These are phyloP conservation scores for Melastoma candidum DNA, from an alignment of 441 rosid genomes.

Conservation along the genomic window DNA sequence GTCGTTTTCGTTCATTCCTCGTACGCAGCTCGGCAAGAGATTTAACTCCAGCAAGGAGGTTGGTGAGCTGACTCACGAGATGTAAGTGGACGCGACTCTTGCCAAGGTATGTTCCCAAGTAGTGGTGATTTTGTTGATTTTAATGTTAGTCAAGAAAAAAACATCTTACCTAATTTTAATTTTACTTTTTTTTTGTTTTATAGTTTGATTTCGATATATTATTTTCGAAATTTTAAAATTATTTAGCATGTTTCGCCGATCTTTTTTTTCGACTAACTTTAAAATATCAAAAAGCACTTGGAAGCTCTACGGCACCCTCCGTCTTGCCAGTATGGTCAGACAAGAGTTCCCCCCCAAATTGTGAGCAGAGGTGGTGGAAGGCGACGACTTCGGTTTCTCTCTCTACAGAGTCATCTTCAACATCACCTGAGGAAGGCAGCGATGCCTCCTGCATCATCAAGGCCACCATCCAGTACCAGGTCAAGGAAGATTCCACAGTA, in stretches of 20 bases:
- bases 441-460: constrained; percentile 13
- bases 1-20: no score
- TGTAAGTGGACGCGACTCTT: constrained; percentile 11
- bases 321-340: constrained; percentile 8
- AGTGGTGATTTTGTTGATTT: no score
- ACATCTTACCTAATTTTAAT: no score
- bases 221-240: no score
- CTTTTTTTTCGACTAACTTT: no score
- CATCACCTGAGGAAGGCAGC: constrained; percentile 10
- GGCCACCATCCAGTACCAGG: constrained; percentile 12
- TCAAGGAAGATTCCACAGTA: constrained; percentile 11
- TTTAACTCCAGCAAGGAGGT: no score
- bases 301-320: constrained; percentile 14
- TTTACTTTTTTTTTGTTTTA: no score
- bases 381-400: constrained; percentile 15
- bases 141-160: no score
- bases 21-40: no score
- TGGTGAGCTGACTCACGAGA: constrained; percentile 16
- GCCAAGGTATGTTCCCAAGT: constrained; percentile 2
- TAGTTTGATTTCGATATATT: no score
- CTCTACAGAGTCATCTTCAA: constrained; percentile 6
- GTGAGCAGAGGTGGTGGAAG: constrained; percentile 12
- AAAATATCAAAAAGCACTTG: background rate
- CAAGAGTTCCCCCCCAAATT: constrained; percentile 1
- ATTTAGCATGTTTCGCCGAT: no score